Evolutionary conservation across 108 stramenopile genomes (phyloP).

Genomic region (Skeletonema marinoi): DNA sequence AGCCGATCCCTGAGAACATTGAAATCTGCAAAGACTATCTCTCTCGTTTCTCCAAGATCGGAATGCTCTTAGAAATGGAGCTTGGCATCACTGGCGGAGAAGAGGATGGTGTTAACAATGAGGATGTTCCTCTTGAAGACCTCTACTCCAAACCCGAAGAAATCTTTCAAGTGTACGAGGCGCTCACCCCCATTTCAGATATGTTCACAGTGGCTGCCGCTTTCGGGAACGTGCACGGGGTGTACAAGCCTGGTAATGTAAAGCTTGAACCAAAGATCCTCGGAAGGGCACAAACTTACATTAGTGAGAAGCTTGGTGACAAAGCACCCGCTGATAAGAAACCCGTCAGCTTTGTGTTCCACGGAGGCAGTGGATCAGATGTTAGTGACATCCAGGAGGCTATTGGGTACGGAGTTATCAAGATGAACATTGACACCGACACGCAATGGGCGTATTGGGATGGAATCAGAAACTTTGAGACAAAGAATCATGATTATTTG

Average conservation of each 20-base stretch:
- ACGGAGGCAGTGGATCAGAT: constrained; percentile 89
- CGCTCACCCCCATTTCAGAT: constrained; percentile 63
- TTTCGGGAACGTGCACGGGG: constrained; percentile 94
- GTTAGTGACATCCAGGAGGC: constrained; percentile 83
- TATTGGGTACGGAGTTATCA: constrained; percentile 78
- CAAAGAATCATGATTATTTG: too few relatives aligned
- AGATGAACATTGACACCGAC: too few relatives aligned
- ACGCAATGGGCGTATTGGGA: too few relatives aligned
- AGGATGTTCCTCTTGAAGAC: constrained; percentile 73
- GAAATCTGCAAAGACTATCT: constrained; percentile 86
- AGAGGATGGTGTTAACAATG: constrained; percentile 95
- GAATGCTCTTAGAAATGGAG: constrained; percentile 91
- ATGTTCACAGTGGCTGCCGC: constrained; percentile 92
- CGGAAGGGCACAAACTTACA: constrained; percentile 77
- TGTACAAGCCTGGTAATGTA: constrained; percentile 93
- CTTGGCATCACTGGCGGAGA: constrained; percentile 95
- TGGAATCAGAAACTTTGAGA: too few relatives aligned
- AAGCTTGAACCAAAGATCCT: constrained; percentile 91
- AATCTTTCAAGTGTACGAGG: constrained; percentile 77
- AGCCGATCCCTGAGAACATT: constrained; percentile 91
- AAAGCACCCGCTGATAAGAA: constrained; percentile 72
- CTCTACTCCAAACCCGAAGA: constrained; percentile 95
- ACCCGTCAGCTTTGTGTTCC: constrained; percentile 91
- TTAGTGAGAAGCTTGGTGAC: constrained; percentile 82
- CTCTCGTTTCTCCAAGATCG: constrained; percentile 77